Percentiles rank a stretch among this genome's conserved stretches.
phyloP scores from a whole-genome alignment of 2,329 filamentous ascomycete genomes.

The Talaromyces marneffei region DNA sequence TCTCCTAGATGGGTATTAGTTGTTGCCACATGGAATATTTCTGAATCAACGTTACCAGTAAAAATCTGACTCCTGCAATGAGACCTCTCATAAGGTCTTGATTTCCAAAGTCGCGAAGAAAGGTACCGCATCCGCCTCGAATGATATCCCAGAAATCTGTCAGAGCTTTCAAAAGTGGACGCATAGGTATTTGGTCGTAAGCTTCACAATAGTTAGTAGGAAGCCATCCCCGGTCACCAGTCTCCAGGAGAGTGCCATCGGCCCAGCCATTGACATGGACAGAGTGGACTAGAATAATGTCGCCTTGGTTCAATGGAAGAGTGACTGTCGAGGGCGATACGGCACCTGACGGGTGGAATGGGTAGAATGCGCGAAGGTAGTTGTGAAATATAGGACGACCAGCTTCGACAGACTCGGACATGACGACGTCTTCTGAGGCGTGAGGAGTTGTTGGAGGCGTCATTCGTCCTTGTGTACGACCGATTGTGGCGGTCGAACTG shows the following conservation, averaged over 20 bases:
- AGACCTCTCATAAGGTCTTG: conserved; percentile 93
- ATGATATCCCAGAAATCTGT: conserved; percentile 91
- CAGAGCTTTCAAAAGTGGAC: conserved; percentile 74
- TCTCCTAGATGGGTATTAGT: conserved; percentile 55
- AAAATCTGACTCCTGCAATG: conserved; percentile 84
- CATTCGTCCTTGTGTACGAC: conserved; percentile 49
- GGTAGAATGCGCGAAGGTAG: conserved; percentile 89
- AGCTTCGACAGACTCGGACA: conserved; percentile 39
- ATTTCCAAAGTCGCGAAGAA: conserved; percentile 73
- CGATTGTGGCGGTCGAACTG: conserved; percentile 5
- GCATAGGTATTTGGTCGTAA: conserved; percentile 84
- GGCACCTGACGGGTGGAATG: conserved; percentile 74
- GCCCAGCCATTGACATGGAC: conserved; percentile 99
- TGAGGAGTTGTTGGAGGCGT: conserved; percentile 73
- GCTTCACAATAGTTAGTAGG: conserved; percentile 97
- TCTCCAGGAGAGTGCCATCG: conserved; percentile 81
- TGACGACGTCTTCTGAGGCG: conserved; percentile 52
- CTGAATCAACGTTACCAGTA: conserved; percentile 57
- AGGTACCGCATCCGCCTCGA: conserved; percentile 67
- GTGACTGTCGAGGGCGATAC: conserved; percentile 83
- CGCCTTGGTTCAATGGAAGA: conserved; percentile 79
- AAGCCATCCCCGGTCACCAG: conserved; percentile 86
- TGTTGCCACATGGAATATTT: neutral
- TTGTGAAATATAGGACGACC: conserved; percentile 74
- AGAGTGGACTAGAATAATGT: conserved; percentile 89